Conservation (phyloP, 192 early-diverging fungal species). For the Powellomyces hirtus region DNA sequence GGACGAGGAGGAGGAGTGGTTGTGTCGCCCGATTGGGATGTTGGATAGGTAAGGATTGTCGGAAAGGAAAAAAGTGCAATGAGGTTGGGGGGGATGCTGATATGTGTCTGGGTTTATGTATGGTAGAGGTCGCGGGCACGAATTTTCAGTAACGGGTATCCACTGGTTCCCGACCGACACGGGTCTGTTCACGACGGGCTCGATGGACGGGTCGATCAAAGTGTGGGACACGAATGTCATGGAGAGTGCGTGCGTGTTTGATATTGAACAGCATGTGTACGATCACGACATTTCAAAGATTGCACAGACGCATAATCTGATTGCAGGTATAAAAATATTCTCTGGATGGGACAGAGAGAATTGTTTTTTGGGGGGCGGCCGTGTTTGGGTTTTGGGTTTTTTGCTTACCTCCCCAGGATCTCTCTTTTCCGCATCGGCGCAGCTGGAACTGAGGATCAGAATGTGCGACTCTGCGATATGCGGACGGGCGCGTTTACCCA, state of each 20-base stretch:
- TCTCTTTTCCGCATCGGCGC: neutral
- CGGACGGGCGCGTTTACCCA: slow-evolving; percentile 51
- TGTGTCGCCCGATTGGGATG: slow-evolving; percentile 26
- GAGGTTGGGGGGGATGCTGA: no score
- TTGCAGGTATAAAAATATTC: slow-evolving; percentile 63
- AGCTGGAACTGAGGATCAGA: slow-evolving; percentile 65
- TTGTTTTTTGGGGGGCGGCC: no score
- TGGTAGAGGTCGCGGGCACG: slow-evolving; percentile 48
- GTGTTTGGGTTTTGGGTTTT: neutral
- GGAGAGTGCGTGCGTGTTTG: slow-evolving; percentile 66
- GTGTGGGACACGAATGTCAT: slow-evolving; percentile 80
- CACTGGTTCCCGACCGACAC: slow-evolving; percentile 83
- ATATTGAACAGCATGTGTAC: slow-evolving; percentile 65
- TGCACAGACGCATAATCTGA: slow-evolving; percentile 63
- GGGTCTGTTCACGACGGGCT: slow-evolving; percentile 79
- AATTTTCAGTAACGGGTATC: slow-evolving; percentile 64
- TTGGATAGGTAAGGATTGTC: slow-evolving; percentile 28
- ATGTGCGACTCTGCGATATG: slow-evolving; percentile 80
- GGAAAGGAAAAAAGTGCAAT: neutral
- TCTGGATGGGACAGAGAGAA: no score
- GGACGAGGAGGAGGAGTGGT: neutral
- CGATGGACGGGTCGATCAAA: slow-evolving; percentile 73
- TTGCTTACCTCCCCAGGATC: neutral
- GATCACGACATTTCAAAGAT: slow-evolving; percentile 73
- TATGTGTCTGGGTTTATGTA: no score